Conservation (phyloP, 2,329 filamentous ascomycete genomes). For the Apiospora rasikravindrae region DNA sequence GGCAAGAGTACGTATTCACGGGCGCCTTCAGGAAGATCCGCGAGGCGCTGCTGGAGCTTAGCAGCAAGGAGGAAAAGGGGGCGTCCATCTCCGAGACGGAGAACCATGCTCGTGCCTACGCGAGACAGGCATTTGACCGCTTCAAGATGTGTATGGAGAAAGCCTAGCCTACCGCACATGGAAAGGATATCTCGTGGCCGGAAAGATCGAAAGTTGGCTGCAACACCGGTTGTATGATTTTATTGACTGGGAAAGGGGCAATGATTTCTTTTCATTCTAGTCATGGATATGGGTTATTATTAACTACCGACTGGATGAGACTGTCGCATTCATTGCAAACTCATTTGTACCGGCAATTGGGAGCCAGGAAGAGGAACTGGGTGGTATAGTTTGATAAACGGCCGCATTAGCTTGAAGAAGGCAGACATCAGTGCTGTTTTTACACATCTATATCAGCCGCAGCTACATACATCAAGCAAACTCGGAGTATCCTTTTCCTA, state of each 20-base stretch:
- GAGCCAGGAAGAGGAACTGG: neutral
- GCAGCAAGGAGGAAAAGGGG: neutral
- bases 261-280: neutral
- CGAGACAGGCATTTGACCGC: conserved; percentile 10
- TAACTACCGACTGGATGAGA: neutral
- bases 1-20: neutral
- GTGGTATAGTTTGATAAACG: conserved; percentile 5
- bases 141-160: conserved; percentile 14
- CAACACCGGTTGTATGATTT: neutral
- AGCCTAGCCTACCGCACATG: neutral
- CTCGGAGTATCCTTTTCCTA: conserved; percentile 16
- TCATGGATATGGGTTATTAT: neutral
- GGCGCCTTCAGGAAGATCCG: conserved; percentile 11
- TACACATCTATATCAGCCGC: conserved; percentile 6
- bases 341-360: neutral
- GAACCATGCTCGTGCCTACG: neutral
- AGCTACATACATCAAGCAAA: conserved; percentile 5
- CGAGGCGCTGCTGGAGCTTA: neutral
- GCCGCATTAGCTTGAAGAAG: conserved; percentile 11
- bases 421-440: conserved; percentile 10
- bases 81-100: neutral
- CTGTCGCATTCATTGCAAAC: neutral
- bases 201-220: neutral
- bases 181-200: neutral
- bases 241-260: neutral